Percentiles rank a stretch among this genome's conserved stretches.
Conservation (phyloP, 345 rosid genomes). For the Heritiera fomes region DNA sequence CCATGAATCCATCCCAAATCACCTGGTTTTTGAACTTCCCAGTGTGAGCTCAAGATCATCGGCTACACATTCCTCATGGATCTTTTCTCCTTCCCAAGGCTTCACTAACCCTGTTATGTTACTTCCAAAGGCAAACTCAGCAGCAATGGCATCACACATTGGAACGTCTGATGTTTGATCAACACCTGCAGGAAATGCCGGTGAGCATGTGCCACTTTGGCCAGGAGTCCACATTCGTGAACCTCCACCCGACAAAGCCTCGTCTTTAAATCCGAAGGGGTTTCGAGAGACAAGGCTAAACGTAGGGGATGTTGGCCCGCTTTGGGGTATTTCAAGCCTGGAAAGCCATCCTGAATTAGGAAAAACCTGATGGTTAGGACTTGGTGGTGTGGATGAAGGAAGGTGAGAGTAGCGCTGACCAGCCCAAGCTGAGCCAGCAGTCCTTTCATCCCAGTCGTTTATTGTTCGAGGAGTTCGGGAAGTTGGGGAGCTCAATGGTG, state of each 20-base stretch:
- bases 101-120: slow-evolving; percentile 69
- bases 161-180: slow-evolving; percentile 83
- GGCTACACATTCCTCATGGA: slow-evolving; percentile 84
- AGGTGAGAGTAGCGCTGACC: slow-evolving; percentile 39
- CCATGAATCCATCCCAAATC: not conserved
- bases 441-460: slow-evolving; percentile 62
- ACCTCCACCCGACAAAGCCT: slow-evolving; percentile 53
- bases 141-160: slow-evolving; percentile 77
- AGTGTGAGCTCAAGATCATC: slow-evolving; percentile 99
- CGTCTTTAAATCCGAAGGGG: slow-evolving; percentile 65
- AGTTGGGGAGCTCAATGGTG: slow-evolving; percentile 81
- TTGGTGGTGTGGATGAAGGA: slow-evolving; percentile 65
- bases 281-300: slow-evolving; percentile 79
- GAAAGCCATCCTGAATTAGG: slow-evolving; percentile 84
- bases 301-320: slow-evolving; percentile 91
- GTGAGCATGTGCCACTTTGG: slow-evolving; percentile 95
- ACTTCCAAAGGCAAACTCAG: slow-evolving; percentile 93
- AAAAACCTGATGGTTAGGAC: slow-evolving; percentile 60
- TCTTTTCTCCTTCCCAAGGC: slow-evolving; percentile 99
- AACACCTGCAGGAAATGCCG: slow-evolving; percentile 71
- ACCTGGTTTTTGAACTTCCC: slow-evolving; percentile 83
- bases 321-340: slow-evolving; percentile 66
- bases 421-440: slow-evolving; percentile 43
- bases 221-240: slow-evolving; percentile 99
- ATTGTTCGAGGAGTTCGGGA: slow-evolving; percentile 56